Conservation (phyloP, 345 rosid species). For the Arabidopsis suecica region DNA sequence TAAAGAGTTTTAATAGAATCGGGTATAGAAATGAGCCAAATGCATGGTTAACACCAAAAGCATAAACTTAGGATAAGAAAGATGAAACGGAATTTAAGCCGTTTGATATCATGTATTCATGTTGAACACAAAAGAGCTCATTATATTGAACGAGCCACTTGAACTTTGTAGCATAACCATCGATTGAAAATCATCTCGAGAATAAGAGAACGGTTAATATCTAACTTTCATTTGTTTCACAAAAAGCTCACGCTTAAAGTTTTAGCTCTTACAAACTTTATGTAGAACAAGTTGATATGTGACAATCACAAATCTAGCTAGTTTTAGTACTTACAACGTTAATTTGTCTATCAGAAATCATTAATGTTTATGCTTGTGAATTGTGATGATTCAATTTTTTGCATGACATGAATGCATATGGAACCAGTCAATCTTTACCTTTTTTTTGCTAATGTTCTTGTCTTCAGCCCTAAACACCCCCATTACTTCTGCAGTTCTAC, state of each 20-base stretch:
- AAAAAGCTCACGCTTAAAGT: neutral
- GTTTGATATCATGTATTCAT: too few relatives aligned
- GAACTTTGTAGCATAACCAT: too few relatives aligned
- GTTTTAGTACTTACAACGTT: neutral
- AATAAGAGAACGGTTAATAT: neutral
- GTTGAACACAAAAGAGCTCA: too few relatives aligned
- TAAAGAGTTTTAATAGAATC: too few relatives aligned
- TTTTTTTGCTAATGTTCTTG: neutral
- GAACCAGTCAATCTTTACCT: neutral
- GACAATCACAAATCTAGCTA: neutral
- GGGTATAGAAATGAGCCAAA: too few relatives aligned
- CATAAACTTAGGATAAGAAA: too few relatives aligned
- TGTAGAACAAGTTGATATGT: neutral
- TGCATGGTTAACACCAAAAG: too few relatives aligned
- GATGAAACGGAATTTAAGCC: too few relatives aligned
- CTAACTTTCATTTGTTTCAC: neutral
- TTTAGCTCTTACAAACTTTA: neutral
- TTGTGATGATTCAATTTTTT: slow-evolving; percentile 5
- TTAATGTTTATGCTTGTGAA: neutral
- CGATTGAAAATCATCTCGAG: too few relatives aligned
- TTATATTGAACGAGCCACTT: too few relatives aligned
- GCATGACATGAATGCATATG: neutral
- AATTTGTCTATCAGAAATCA: neutral
- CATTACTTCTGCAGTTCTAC: neutral
- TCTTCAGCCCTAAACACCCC: neutral